phyloP scores from a whole-genome alignment of 2,329 filamentous ascomycete genomes.

The Diplodia intermedia region DNA sequence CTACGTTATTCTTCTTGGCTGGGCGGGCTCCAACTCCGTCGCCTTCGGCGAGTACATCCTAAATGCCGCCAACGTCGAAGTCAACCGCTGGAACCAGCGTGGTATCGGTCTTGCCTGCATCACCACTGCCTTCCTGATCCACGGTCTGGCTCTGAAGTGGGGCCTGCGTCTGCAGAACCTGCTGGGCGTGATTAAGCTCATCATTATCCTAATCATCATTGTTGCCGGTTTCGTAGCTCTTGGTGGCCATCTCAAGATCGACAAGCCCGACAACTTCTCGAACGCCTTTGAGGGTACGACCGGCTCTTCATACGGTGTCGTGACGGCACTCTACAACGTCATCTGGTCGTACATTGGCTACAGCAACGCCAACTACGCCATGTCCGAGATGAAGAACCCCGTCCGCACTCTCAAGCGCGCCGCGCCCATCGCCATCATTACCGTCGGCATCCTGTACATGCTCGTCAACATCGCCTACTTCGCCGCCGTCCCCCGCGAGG shows the following conservation, averaged over 20 bases:
- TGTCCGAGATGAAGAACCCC: slow-evolving; percentile 71
- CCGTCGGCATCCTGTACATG: slow-evolving; percentile 69
- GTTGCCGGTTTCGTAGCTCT: slow-evolving; percentile 67
- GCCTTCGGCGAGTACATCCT: slow-evolving; percentile 75
- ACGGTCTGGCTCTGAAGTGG: slow-evolving; percentile 69
- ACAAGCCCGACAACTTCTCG: slow-evolving; percentile 68
- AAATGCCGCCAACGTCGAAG: slow-evolving; percentile 67
- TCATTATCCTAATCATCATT: slow-evolving; percentile 70
- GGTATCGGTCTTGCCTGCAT: slow-evolving; percentile 71
- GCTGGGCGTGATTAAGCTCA: slow-evolving; percentile 70
- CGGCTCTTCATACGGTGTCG: slow-evolving; percentile 69
- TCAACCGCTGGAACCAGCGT: slow-evolving; percentile 71
- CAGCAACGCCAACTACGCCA: slow-evolving; percentile 71
- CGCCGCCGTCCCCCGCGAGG: slow-evolving; percentile 64
- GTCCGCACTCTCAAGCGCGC: slow-evolving; percentile 69
- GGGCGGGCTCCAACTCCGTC: slow-evolving; percentile 71
- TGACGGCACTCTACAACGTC: slow-evolving; percentile 75
- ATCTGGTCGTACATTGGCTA: slow-evolving; percentile 75
- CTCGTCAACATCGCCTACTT: slow-evolving; percentile 73
- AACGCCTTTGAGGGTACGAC: slow-evolving; percentile 71
- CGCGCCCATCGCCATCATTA: slow-evolving; percentile 65
- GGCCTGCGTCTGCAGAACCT: slow-evolving; percentile 71
- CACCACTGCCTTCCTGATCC: slow-evolving; percentile 69
- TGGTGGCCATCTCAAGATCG: slow-evolving; percentile 65
- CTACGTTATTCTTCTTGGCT: slow-evolving; percentile 67